Percentiles rank a stretch among this genome's conserved stretches.
Evolutionary conservation across 2,329 filamentous ascomycete genomes (phyloP).

Genomic region (Domatiomyces globalis): DNA sequence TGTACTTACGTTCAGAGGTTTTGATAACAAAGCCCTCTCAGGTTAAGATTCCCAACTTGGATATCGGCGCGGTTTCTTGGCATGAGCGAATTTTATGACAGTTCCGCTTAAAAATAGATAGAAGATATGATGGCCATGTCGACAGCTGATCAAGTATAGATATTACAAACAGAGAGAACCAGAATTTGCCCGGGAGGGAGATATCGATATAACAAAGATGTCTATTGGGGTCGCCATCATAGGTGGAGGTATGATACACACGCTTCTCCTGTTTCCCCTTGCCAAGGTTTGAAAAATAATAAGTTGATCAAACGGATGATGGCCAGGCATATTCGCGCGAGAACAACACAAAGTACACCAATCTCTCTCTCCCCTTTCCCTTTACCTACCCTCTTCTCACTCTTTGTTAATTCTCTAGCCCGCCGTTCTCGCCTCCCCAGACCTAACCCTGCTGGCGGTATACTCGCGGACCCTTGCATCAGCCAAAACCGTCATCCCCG

Average conservation of each 20-base stretch:
- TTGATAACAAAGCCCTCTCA: no score
- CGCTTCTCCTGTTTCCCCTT: no score
- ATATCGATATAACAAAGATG: conserved; percentile 15
- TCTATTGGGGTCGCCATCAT: conserved; percentile 38
- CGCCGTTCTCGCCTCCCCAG: conserved; percentile 33
- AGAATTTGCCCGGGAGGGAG: no score
- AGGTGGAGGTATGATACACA: conserved; percentile 31
- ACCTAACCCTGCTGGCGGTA: conserved; percentile 39
- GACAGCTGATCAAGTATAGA: no score
- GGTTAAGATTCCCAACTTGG: no score
- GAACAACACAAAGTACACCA: conserved; percentile 39
- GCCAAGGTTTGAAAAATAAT: background rate
- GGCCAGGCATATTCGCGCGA: conserved; percentile 40
- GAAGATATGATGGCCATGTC: background rate
- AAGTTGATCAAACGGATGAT: conserved; percentile 1
- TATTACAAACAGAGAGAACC: no score
- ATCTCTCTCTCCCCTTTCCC: background rate
- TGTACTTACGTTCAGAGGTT: no score
- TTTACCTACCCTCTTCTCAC: background rate
- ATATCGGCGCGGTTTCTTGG: no score
- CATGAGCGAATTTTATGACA: no score
- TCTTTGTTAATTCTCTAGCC: conserved; percentile 25
- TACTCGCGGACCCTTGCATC: conserved; percentile 45
- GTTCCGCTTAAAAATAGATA: no score
- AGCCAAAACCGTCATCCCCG: conserved; percentile 30